Conservation (phyloP, 768 basidiomycete genomes). For the Suillus fuscotomentosus region DNA sequence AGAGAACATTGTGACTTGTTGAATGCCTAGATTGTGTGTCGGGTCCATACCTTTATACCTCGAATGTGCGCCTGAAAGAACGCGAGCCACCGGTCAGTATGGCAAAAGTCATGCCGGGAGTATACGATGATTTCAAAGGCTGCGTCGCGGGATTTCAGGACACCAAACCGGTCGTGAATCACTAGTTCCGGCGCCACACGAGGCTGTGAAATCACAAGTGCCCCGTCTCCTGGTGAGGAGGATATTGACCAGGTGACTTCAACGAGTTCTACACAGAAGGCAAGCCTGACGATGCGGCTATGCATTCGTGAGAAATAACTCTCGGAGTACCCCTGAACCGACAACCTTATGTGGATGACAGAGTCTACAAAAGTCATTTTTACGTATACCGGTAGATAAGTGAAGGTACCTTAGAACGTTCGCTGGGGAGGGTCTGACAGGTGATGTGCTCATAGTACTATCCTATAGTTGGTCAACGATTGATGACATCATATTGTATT, state of each 20-base stretch:
- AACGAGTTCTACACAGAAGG: background rate
- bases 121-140: background rate
- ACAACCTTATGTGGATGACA: too few species aligned
- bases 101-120: background rate
- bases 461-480: background rate
- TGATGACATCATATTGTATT: background rate
- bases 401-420: background rate
- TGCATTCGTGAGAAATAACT: background rate
- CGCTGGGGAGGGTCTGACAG: background rate
- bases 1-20: background rate
- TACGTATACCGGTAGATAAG: background rate
- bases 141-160: background rate
- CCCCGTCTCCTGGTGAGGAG: background rate
- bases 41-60: background rate
- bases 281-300: background rate
- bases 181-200: background rate
- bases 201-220: background rate
- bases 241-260: background rate
- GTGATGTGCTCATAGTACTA: background rate
- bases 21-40: too few species aligned
- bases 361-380: background rate
- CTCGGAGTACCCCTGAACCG: background rate
- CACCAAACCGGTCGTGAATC: background rate
- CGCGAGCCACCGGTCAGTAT: background rate
- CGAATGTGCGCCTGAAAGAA: background rate